Evolutionary conservation across 2,329 filamentous ascomycete species (phyloP).

Genomic region (Lasiodiplodia hormozganensis): DNA sequence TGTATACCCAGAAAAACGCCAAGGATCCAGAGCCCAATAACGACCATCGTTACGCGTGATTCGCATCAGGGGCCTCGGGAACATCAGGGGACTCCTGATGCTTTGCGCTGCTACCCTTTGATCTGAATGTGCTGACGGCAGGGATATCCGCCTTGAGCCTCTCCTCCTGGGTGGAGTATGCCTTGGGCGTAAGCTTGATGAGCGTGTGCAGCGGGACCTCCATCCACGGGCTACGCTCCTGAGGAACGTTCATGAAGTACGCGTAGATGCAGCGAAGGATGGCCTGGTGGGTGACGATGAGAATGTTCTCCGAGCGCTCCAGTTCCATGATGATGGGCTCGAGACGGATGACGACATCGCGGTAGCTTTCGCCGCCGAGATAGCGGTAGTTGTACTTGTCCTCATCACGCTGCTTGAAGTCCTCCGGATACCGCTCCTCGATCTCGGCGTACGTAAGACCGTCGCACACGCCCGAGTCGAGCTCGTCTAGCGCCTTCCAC

Average conservation of each 20-base stretch:
- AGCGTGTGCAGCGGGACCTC: slow-evolving; percentile 95
- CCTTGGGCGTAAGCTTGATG: slow-evolving; percentile 93
- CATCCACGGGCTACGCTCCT: slow-evolving; percentile 96
- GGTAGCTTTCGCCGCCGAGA: slow-evolving; percentile 92
- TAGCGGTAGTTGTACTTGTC: slow-evolving; percentile 99
- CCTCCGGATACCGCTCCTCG: slow-evolving; percentile 86
- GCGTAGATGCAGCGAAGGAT: slow-evolving; percentile 97
- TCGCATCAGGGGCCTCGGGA: neutral
- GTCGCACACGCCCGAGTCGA: slow-evolving; percentile 95
- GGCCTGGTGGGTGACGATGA: slow-evolving; percentile 97
- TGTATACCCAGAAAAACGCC: neutral
- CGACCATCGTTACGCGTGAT: neutral
- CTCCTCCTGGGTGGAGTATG: slow-evolving; percentile 91
- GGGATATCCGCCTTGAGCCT: slow-evolving; percentile 89
- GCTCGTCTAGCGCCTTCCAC: slow-evolving; percentile 98
- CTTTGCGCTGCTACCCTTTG: slow-evolving; percentile 67
- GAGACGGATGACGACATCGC: slow-evolving; percentile 94
- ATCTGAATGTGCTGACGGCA: slow-evolving; percentile 94
- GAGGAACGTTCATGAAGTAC: slow-evolving; percentile 97
- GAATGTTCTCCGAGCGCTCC: slow-evolving; percentile 92
- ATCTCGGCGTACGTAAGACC: slow-evolving; percentile 97
- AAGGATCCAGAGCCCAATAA: neutral
- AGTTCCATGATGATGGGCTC: slow-evolving; percentile 99
- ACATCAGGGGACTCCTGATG: slow-evolving; percentile 9
- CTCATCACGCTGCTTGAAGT: slow-evolving; percentile 93